Percentiles rank a stretch among this genome's conserved stretches.
Evolutionary conservation across 305 asterid genomes (phyloP).

Genomic region (Solanum hybrid): DNA sequence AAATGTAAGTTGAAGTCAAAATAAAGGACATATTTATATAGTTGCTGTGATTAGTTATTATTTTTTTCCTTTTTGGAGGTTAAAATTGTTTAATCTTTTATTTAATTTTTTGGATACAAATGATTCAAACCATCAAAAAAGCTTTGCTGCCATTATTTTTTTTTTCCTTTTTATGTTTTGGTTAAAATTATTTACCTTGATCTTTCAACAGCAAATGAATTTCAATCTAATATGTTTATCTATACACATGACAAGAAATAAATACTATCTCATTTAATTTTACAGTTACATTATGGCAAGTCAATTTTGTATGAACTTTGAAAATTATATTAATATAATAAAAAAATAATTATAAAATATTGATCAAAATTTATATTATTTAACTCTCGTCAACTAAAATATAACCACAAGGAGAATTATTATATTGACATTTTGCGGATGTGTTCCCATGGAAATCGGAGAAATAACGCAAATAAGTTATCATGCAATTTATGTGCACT

Average conservation of each 20-base stretch:
- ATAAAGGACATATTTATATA: too few species aligned
- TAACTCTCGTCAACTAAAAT: not conserved
- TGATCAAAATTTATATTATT: not conserved
- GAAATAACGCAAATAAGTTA: not conserved
- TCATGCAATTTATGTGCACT: not conserved
- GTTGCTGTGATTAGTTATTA: too few species aligned
- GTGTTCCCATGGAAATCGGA: not conserved
- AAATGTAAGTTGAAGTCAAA: fast-evolving
- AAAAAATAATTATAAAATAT: not conserved
- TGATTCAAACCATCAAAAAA: not conserved
- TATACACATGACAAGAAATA: not conserved
- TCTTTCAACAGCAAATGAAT: not conserved
- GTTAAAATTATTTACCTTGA: not conserved
- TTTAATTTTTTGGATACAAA: not conserved
- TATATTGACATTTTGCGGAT: not conserved
- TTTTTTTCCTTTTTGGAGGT: not conserved
- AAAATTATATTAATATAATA: fast-evolving
- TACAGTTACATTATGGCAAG: not conserved
- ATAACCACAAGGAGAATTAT: not conserved
- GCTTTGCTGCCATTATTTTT: not conserved
- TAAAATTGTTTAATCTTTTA: too few species aligned
- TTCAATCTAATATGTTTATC: not conserved
- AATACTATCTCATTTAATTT: not conserved
- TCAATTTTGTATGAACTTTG: not conserved
- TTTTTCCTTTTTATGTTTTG: not conserved